Base-by-base conservation (phyloP, 2,329 filamentous ascomycete genomes). In the Neonectria magnoliae region DNA sequence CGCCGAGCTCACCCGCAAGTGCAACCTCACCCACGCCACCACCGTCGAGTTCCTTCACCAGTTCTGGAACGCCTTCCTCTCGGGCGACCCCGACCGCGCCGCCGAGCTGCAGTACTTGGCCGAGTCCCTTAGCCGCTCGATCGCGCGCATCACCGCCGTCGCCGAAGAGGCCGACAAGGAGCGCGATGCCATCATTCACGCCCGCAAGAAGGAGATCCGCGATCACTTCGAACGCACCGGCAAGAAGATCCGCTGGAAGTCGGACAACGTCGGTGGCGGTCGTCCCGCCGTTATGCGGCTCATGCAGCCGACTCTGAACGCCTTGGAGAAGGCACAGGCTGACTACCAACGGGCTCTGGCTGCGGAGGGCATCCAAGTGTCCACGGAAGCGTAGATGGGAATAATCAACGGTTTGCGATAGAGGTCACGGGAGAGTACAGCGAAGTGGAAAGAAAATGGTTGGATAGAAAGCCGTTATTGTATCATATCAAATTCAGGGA, bases 21-120 rank as follows among this genome's bases (percentile, higher is more conserved):
- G 87, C 69, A 81, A 80, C 44, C 79, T 89, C 60, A 97, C 95
- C 0, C 94, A 98, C 77, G 94, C 94, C 57, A 99, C 96, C 0
- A 97, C 93, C 0, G 91, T 93, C 41, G 96, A 99, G 76, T 99
- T 98, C 74, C 83, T 99, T n/a, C 93, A 95, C 73, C 97, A 98
- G 78, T 99, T 99, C 82, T 99, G 95, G 95, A 87, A 88, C 36
- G 90, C 94, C 0, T 99, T 97, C 75, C 85, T 97, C 27, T 98
- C 94, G 0, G 95, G 94, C 14, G 93, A 98, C 75, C 82, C 92
- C 1, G 90, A 93, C 64, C 90, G 93, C 36, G 93, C 93, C 0
- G 85, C 85, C 45, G 95, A 99, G 79, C 85, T 98, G 14, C 89
- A 90, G 7, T 93, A 92, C 66, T 85, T 98, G 51, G 90, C 92